A percentile compares a stretch with the other conserved stretches of the same genome.
phyloP scores from a whole-genome alignment of 1,284 basidiomycete species.

The Cutaneotrichosporon mucoides region DNA sequence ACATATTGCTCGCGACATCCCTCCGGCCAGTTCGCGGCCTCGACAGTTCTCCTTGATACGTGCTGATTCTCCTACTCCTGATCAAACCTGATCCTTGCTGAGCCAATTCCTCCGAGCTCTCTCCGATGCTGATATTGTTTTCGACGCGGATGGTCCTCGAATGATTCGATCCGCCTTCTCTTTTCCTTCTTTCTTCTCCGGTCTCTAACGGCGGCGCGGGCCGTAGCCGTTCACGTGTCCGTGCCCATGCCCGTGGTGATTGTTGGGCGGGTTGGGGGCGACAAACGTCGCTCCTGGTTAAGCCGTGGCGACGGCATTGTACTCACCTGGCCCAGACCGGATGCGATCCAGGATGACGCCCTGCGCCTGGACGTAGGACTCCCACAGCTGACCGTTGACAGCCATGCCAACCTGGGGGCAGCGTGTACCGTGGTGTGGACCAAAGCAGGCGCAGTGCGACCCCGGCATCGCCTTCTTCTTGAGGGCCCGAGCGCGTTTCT shows the following conservation, averaged over 20 bases:
- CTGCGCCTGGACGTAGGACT: neutral
- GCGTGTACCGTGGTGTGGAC: slow-evolving; percentile 17
- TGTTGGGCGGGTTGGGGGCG: too few species aligned
- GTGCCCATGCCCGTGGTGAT: too few species aligned
- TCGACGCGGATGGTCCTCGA: neutral
- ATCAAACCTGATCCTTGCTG: too few species aligned
- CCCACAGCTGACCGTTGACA: slow-evolving; percentile 6
- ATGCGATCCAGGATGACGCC: neutral
- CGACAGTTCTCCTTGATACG: too few species aligned
- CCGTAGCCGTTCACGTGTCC: neutral
- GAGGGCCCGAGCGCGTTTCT: slow-evolving; percentile 5
- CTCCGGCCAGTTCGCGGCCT: too few species aligned
- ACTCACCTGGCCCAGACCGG: neutral
- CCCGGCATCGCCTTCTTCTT: neutral
- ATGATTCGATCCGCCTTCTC: neutral
- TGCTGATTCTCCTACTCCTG: too few species aligned
- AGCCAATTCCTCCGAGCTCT: neutral
- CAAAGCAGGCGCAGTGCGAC: slow-evolving; percentile 12
- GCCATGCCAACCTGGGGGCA: slow-evolving; percentile 5
- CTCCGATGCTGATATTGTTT: neutral
- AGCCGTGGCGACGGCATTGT: too few species aligned
- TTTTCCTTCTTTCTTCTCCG: neutral
- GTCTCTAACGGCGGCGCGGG: neutral
- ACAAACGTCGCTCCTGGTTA: too few species aligned
- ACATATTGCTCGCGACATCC: too few species aligned